Base-by-base conservation (phyloP, 495 filamentous ascomycete species). In the Daldinia loculata region DNA sequence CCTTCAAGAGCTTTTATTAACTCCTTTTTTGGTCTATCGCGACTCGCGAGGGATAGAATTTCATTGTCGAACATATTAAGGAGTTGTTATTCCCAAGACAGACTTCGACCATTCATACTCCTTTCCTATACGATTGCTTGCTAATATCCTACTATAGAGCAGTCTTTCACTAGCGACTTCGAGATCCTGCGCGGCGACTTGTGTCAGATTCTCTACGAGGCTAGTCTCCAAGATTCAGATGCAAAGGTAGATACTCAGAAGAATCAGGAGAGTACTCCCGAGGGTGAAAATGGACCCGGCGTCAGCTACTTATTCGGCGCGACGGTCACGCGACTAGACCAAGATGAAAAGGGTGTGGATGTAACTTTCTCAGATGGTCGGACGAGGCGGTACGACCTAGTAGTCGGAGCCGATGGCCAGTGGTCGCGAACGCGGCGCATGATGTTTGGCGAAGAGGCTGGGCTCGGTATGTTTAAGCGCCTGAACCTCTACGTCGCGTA, bases 131-230 rank as follows among this genome's bases (percentile, higher is more conserved):
- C 34, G 12, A 14, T 36, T 4, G 11, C 1, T 56, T 9, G 7
- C 30, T 56, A 36, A 36, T 22, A 12, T n/a, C 4, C 9, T 24
- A 36, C 30, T 56, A 30, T 30, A 56, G 53, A 71, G 43, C 83
- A 85, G 71, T 77, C 76, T 26, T 74, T 84, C 8, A 77, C 82
- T 7, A 84, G 81, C 51, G 86, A 88, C 66, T 86, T 79, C 66
- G 87, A 88, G 77, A 85, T 89, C 55, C 74, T 86, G 53, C 76
- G 87, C 9, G 85, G 85, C 3, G 80, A 86, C 51, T 69, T 88
- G 19, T 77, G 74, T 4, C 57, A 78, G 27, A 78, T 88, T 12
- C 67, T 87, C 6, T 81, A 81, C 64, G 79, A 84, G 9, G 64
- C 80, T 39, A 84, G 80, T 36, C 80, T 84, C 43, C 70, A 79